Base-by-base conservation (phyloP, 225 moss, liverwort and hornwort genomes). In the Physcomitrium patens region DNA sequence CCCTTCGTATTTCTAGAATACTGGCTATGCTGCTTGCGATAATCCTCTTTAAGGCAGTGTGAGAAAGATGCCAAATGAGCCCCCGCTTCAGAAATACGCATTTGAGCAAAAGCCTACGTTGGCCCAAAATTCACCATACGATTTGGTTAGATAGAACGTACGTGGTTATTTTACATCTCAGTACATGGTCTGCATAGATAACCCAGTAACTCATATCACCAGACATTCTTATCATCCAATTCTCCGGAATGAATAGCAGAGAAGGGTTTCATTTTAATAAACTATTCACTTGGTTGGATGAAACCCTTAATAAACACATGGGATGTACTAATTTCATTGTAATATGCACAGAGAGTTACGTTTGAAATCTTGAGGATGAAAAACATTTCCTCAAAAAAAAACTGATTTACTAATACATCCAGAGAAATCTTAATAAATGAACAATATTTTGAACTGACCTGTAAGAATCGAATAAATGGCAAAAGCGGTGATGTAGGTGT, bases 11-110 rank as follows among this genome's bases (percentile, higher is more conserved):
- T 79, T 67, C 84, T 93, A 60, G 53, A 78, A 16, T 78, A 80
- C 69, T 83, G 83, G 19, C 72, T 72, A 47, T 80, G 80, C 60
- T 80, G 80, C 72, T 80, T 83, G 31, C 86, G 86, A 71, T 84
- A 89, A 60, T 99, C 97, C 61, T 95, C 97, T 82, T 91, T 99
- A 56, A 95, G 76, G 74, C 79, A 86, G n/a, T 80, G 83, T 50
- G 97, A 91, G 75, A 95, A 99, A 3, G 91, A 80, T 75, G 91
- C 81, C 73, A 99, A 65, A 56, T 93, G 91, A 10, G 90, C 85
- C 74, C 95, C 93, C 24, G 97, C 95, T 84, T 99, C 97, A 57
- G 95, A 86, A 28, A 99, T 91, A 42, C 97, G 93, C 97, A 99
- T 95, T 68, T 99, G 97, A 57, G 95, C 90, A 82, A 99, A 99